Evolutionary conservation across 2,329 filamentous ascomycete genomes (phyloP).

Genomic region (Didymella pomorum): DNA sequence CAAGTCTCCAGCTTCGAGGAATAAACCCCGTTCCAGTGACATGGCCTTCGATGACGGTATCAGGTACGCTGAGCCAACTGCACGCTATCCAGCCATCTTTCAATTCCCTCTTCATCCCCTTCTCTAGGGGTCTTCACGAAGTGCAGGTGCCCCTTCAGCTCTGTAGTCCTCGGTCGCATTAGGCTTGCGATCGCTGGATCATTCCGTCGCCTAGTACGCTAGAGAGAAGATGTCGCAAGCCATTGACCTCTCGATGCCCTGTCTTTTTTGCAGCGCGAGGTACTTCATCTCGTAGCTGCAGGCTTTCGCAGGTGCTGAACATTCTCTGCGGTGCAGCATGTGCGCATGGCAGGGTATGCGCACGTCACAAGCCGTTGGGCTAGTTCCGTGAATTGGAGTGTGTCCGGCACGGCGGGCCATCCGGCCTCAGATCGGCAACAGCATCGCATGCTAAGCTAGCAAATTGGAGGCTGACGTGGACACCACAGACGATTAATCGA

Average conservation of each 20-base stretch:
- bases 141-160: not conserved
- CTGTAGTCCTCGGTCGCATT: not conserved
- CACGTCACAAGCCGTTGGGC: too few relatives aligned
- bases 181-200: not conserved
- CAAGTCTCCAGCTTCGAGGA: too few relatives aligned
- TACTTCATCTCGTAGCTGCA: too few relatives aligned
- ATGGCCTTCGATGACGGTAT: too few relatives aligned
- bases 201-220: not conserved
- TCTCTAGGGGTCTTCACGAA: too few relatives aligned
- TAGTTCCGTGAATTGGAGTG: not conserved
- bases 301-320: too few relatives aligned
- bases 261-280: too few relatives aligned
- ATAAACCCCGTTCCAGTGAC: too few relatives aligned
- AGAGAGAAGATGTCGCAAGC: not conserved
- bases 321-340: not conserved
- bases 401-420: not conserved
- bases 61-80: too few relatives aligned
- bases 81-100: too few relatives aligned
- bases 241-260: not conserved
- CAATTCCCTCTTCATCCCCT: too few relatives aligned
- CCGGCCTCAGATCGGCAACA: not conserved
- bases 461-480: not conserved
- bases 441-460: not conserved
- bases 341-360: not conserved
- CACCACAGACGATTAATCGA: too few relatives aligned